Base-by-base conservation (phyloP, 768 basidiomycete species). In the Lentinula lateritia region DNA sequence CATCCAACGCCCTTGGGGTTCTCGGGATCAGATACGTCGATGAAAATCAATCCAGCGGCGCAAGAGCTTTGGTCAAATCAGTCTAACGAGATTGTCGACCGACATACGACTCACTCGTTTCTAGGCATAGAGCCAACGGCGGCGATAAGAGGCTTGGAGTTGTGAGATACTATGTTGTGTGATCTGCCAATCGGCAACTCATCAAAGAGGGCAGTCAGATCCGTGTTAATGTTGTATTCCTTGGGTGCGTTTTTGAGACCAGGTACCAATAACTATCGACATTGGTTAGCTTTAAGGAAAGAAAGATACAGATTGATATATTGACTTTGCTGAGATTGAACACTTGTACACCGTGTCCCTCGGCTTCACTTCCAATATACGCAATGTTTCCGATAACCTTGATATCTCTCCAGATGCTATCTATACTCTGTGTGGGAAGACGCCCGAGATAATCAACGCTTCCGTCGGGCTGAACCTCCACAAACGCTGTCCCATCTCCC, bases 111-210 rank as follows among this genome's bases (percentile, higher is more conserved):
- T 20, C n/a, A 54, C 53, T 54, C 53, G 10, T 60, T 70, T 8
- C 69, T 60, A 1, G 71, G 71, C 38, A 58, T 20, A 39, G 67
- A 60, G 12, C 72, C 72, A n/a, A 73, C 72, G 20, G 72, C 64
- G 20, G 69, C 64, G 36, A 67, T 65, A 42, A 69, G 67, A 20
- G 67, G 63, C 36, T 62, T 63, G 36, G 60, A 63, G 10, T 55
- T 60, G 52, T 68, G 66, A 28, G 69, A 61, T 39, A 71, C 72
- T 18, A 73, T 64, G 61, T 73, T 73, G 62, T 73, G 72, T 1
- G 67, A 66, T 20, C 66, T 62, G 13, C 72, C 72, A 48, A 68
- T 39, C 10, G 72, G 72, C n/a, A 73, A 66, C 16, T 63, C 68
- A 43, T 61, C 62, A 54, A 67, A 71, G 16, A 61, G 64, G 50